These are phyloP conservation scores for Cymbidium sinense DNA, from an alignment of 106 monocot species.

Conservation along the genomic window DNA sequence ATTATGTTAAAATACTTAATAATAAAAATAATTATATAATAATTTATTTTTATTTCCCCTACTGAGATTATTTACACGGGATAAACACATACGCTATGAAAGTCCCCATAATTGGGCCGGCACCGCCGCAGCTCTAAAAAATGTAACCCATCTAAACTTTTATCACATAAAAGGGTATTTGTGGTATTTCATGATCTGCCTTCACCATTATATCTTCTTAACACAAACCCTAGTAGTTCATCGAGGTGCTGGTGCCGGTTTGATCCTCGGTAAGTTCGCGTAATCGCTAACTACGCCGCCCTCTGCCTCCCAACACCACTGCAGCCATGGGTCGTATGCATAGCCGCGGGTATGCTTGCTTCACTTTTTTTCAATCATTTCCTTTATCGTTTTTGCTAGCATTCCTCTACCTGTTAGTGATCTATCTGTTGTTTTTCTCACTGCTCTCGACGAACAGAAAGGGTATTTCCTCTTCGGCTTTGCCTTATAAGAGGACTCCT, in stretches of 20 bases:
- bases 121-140: too few species aligned
- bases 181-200: neutral
- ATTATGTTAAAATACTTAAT: too few species aligned
- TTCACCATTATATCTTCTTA: neutral
- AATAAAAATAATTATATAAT: too few species aligned
- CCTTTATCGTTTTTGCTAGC: neutral
- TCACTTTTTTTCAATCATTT: neutral
- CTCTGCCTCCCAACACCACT: neutral
- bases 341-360: slow-evolving; percentile 32
- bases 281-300: neutral
- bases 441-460: slow-evolving; percentile 24
- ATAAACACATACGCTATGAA: too few species aligned
- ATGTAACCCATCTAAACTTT: too few species aligned
- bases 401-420: neutral
- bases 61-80: too few species aligned
- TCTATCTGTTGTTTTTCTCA: neutral
- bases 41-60: too few species aligned
- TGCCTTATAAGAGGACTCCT: slow-evolving; percentile 78
- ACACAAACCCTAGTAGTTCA: neutral
- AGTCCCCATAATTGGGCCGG: too few species aligned
- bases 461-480: slow-evolving; percentile 65
- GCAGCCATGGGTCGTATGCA: slow-evolving; percentile 57
- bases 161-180: neutral
- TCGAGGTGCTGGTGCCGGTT: neutral
- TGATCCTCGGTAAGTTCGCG: neutral